Evolutionary conservation across 352 stramenopile species (phyloP), one percentile per base, ranked within the genome.

Genomic region (Pythium oligandrum): DNA sequence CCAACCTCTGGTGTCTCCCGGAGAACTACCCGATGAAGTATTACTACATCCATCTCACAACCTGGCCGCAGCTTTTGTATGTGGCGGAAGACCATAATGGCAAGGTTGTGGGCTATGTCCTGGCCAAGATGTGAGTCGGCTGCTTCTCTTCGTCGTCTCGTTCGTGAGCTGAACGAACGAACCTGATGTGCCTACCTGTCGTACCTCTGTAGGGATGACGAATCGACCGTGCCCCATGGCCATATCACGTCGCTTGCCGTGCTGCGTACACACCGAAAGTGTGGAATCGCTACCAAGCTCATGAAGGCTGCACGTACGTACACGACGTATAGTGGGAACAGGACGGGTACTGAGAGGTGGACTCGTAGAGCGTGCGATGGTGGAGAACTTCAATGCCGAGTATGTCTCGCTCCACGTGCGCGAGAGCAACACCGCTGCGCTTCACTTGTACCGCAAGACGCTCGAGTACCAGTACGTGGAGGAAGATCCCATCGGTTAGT

Each of bases 21-120:
- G 98, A 99, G 70, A 99, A 99, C 75, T 99, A 99, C 73, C 95
- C 98, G 78, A 98, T 99, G 88, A 98, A 99, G 73, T 99, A 99
- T 75, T 99, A 99, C 75, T 98, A 98, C 61, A 99, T 99, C 84
- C 97, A 99, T 72, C 90, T 99, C 60, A 90, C 99, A 54, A 95
- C 94, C 51, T 99, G 98, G 97, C 98, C 98, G 37, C 96, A 99
- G 70, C 81, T 99, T 51, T 88, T 99, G 9, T 98, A 98, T 73
- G 97, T 99, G 32, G 97, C 96, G 0, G 96, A 99, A 71, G 96
- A 99, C 65, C 86, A 96, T 66, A 88, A 96, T 59, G 94, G 96
- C 47, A 98, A 98, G 62, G 98, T 99, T 70, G 97, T 99, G 26
- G 98, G 98, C 50, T 99, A 99, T 71, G 97, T 99, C 11, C 74